phyloP scores from a whole-genome alignment of 1,139 yeast genomes.

The Saccharomycopsis phalli region DNA sequence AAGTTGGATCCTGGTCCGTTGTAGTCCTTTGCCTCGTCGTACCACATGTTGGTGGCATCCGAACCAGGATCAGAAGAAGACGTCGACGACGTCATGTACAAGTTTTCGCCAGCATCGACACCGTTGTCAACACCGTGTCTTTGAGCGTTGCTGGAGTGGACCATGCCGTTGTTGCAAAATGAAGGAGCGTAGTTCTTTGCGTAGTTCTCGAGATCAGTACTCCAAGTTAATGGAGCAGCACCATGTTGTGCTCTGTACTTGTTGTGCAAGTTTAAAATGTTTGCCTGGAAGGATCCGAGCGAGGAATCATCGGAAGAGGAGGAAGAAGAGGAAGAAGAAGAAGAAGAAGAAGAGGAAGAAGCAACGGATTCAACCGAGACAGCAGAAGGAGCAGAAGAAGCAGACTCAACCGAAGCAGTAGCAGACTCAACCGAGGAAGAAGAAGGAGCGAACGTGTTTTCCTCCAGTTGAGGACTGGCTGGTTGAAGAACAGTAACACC shows the following conservation, averaged over 20 bases:
- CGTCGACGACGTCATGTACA: constrained; percentile 2
- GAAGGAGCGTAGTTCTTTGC: constrained; percentile 5
- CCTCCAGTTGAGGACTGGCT: too few relatives aligned
- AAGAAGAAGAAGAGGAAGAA: too few relatives aligned
- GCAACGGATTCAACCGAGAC: too few relatives aligned
- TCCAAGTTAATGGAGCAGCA: constrained; percentile 6
- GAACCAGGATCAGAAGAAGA: constrained; percentile 2
- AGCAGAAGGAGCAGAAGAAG: too few relatives aligned
- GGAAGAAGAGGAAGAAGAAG: too few relatives aligned
- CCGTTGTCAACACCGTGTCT: constrained; percentile 3
- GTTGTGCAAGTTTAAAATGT: constrained; percentile 8
- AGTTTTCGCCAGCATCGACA: constrained; percentile 16
- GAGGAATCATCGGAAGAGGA: background rate
- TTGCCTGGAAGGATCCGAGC: constrained; percentile 4
- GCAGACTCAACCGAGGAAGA: too few relatives aligned
- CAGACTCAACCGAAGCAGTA: too few relatives aligned
- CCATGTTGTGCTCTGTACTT: constrained; percentile 3
- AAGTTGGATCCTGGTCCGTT: background rate
- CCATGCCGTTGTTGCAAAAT: constrained; percentile 3
- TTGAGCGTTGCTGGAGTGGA: constrained; percentile 6
- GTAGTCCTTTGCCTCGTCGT: constrained; percentile 6
- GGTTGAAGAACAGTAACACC: too few relatives aligned
- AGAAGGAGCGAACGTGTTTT: too few relatives aligned
- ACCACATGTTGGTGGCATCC: constrained; percentile 8
- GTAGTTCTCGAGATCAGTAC: constrained; percentile 1